Base-by-base conservation (phyloP, 768 basidiomycete genomes). In the Podaxis mareebaensis region DNA sequence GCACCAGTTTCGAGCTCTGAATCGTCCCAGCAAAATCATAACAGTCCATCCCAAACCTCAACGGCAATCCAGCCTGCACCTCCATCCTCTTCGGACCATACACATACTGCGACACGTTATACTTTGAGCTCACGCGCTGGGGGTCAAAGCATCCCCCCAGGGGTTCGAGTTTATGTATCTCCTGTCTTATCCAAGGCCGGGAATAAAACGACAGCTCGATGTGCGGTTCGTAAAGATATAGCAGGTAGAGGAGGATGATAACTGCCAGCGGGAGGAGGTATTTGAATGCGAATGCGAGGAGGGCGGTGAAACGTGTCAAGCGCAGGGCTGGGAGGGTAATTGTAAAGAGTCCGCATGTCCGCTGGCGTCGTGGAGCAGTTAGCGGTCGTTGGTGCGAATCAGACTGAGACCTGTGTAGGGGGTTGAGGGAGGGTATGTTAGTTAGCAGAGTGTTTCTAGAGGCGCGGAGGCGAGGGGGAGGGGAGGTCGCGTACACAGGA, bases 11-110 rank as follows among this genome's bases (percentile, higher is more conserved):
- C 22, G 22, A 7, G 5, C 22, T 24, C 5, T 83, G 85, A 24
- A 99, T 84, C 15, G 93, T 95, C 13, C 89, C 89, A 3, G 95
- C 91, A 74, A 95, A 96, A 72, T 94, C 88, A 72, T 96, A 98
- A 76, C 96, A 99, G 72, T 95, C 92, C 79, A 93, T 79, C 40
- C 92, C 92, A 65, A 92, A 80, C 58, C 84, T 82, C 80, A 98
- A 80, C 2, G 86, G 79, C 67, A 93, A 79, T 17, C 95, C 95
- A 0, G 93, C 87, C 61, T 96, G 90, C 10, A 97, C 81, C 65
- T 91, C 88, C 38, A 85, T 87, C 64, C 73, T 73, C 70, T 86
- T 86, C 24, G 84, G 83, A 4, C 87, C 87, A 69, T 89, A 85
- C n/a, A 91, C 68, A 30, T 81, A 77, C 52, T 83, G 74, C 30